These are phyloP conservation scores for Aspergillus wentii DNA, from an alignment of 495 filamentous ascomycete genomes.

Conservation along the genomic window DNA sequence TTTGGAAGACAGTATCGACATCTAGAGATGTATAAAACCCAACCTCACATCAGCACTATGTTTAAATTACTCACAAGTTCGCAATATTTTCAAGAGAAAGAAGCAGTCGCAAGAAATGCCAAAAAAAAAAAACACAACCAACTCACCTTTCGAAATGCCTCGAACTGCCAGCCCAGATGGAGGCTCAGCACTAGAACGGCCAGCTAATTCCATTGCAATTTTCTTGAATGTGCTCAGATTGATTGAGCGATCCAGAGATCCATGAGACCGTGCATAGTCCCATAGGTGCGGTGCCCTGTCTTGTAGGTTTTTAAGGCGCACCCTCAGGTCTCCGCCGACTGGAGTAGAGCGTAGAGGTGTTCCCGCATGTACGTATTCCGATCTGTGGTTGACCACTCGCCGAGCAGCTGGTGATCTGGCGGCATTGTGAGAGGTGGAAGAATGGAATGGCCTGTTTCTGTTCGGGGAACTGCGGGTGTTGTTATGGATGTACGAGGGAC, in stretches of 20 bases:
- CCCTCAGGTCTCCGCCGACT: not conserved
- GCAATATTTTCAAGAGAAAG: no score
- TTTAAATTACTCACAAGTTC: not conserved
- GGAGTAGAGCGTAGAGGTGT: no score
- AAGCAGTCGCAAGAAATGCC: not conserved
- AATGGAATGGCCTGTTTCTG: slow-evolving; percentile 18
- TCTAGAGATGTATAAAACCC: no score
- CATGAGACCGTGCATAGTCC: not conserved
- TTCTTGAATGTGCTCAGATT: slow-evolving; percentile 11
- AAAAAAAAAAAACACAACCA: not conserved
- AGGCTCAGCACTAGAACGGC: not conserved
- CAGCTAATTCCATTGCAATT: slow-evolving; percentile 12
- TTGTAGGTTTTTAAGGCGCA: slow-evolving; percentile 1
- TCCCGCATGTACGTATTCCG: no score
- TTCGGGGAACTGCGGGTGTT: slow-evolving; percentile 4
- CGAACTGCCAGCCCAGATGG: slow-evolving; percentile 12
- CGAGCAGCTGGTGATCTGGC: slow-evolving; percentile 4
- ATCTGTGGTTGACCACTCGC: no score
- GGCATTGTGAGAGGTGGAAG: slow-evolving; percentile 5
- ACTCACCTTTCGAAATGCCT: slow-evolving; percentile 24
- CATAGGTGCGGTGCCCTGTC: not conserved
- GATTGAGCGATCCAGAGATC: slow-evolving; percentile 1
- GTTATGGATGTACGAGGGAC: slow-evolving; percentile 2
- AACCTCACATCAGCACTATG: not conserved
- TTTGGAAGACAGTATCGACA: slow-evolving; percentile 22